Evolutionary conservation across 352 stramenopile genomes (phyloP).

Genomic region (Phytophthora brassicae): DNA sequence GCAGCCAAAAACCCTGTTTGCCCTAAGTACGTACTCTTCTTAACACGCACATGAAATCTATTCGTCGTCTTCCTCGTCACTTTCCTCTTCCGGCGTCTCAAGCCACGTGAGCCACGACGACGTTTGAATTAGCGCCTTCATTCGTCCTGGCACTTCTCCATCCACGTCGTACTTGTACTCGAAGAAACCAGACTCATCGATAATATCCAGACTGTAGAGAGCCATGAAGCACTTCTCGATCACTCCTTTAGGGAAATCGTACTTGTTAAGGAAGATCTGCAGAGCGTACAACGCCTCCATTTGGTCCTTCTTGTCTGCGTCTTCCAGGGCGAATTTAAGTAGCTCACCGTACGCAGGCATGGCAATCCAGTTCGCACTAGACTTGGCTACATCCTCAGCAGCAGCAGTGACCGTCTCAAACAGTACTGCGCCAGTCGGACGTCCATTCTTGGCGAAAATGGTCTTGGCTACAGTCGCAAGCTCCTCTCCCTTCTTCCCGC

Average conservation of each 20-base stretch:
- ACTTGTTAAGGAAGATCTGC: conserved; percentile 71
- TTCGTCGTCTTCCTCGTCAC: conserved; percentile 80
- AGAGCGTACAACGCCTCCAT: conserved; percentile 75
- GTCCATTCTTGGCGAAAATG: conserved; percentile 48
- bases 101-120: conserved; percentile 83
- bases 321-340: conserved; percentile 55
- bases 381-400: conserved; percentile 69
- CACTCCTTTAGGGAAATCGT: conserved; percentile 78
- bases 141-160: conserved; percentile 64
- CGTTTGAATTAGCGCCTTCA: conserved; percentile 85
- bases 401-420: conserved; percentile 54
- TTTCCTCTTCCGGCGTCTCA: conserved; percentile 72
- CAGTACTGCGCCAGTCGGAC: conserved; percentile 47
- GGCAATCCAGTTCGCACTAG: conserved; percentile 81
- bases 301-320: conserved; percentile 61
- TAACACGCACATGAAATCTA: conserved; percentile 47
- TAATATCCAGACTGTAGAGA: conserved; percentile 81
- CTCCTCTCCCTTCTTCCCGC: conserved; percentile 66
- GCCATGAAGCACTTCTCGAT: conserved; percentile 88
- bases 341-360: conserved; percentile 61
- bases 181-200: conserved; percentile 78
- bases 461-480: conserved; percentile 54
- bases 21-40: conserved; percentile 16
- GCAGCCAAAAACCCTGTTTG: conserved; percentile 11
- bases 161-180: conserved; percentile 89